Base-by-base conservation (phyloP, 805 yeast species). In the Yamadazyma insecticola region DNA sequence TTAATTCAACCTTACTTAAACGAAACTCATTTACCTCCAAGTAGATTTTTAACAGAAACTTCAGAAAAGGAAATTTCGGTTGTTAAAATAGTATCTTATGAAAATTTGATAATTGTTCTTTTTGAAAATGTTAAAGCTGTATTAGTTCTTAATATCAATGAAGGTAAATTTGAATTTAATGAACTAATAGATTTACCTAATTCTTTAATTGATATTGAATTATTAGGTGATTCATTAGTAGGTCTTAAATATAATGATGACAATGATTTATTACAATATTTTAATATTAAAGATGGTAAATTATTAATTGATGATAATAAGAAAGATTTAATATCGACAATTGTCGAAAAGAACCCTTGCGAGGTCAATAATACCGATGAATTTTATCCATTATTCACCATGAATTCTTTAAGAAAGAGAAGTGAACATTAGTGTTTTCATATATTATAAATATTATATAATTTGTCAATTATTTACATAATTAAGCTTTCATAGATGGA, bases 11-110 rank as follows among this genome's bases (percentile, higher is more conserved):
- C 53, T 16, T 72, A 62, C 43, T 62, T 84, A 38, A 70, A 57
- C 22, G 78, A 76, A 6, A 54, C 55, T 14, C 90, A 84, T 50
- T 52, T 69, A 32, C 82, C 85, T 0, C 84, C 88, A 10, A 72
- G 64, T 26, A 67, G 82, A 48, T 79, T 79, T 50, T 73, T 74
- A 53, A 72, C 74, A 36, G 63, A 58, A 22, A 52, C 51, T 6
- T 79, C 78, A 13, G 43, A 60, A 8, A 63, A 61, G 32, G 89
- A 82, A 52, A 66, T 64, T 30, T 61, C 76, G 19, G 76, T 81
- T 2, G 56, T 45, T 21, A 41, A 37, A 33, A 24, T 33, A 13
- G 8, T 29, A 12, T 24, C 14, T 21, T 31, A 17, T 47, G 56
- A 23, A 24, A 71, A 22, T 61, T 21, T 16, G n/a, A 23, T 41